phyloP scores from a whole-genome alignment of 179 eudicot species.

The Spinacia oleracea region DNA sequence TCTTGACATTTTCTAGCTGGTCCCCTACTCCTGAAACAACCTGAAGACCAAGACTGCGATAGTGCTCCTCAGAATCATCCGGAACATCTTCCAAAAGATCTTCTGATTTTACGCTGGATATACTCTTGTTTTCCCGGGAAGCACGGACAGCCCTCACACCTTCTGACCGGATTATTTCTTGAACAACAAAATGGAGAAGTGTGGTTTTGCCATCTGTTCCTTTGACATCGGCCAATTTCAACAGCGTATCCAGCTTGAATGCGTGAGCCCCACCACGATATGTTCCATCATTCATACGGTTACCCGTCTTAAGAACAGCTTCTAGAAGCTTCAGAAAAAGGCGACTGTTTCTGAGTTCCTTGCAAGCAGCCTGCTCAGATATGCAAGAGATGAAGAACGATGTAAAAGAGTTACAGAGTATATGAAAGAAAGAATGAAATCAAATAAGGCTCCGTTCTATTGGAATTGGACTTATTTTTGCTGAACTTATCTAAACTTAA shows the following conservation, averaged over 20 bases:
- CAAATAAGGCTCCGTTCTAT: no score
- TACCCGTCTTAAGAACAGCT: constrained; percentile 89
- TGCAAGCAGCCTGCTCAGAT: constrained; percentile 65
- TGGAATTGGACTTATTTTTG: no score
- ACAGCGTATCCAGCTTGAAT: constrained; percentile 78
- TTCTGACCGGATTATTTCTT: constrained; percentile 85
- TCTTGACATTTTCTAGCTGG: constrained; percentile 66
- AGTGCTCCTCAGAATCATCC: constrained; percentile 63
- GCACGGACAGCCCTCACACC: constrained; percentile 71
- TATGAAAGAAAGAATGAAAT: background rate
- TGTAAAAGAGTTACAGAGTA: background rate
- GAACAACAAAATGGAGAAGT: constrained; percentile 79
- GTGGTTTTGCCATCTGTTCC: constrained; percentile 86
- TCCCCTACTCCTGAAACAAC: constrained; percentile 59
- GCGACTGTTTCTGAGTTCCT: constrained; percentile 63
- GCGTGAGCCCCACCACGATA: constrained; percentile 92
- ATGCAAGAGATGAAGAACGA: background rate
- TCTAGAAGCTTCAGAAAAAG: constrained; percentile 81
- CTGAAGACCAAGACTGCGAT: constrained; percentile 64
- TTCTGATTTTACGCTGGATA: constrained; percentile 60
- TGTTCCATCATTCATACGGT: constrained; percentile 88
- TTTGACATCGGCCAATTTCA: constrained; percentile 78
- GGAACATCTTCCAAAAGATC: constrained; percentile 50
- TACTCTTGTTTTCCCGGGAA: constrained; percentile 42
- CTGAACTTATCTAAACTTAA: no score